A percentile compares a stretch with the other conserved stretches of the same genome.
Conservation (phyloP, 306 rosid species). For the Amphicarpaea edgeworthii region DNA sequence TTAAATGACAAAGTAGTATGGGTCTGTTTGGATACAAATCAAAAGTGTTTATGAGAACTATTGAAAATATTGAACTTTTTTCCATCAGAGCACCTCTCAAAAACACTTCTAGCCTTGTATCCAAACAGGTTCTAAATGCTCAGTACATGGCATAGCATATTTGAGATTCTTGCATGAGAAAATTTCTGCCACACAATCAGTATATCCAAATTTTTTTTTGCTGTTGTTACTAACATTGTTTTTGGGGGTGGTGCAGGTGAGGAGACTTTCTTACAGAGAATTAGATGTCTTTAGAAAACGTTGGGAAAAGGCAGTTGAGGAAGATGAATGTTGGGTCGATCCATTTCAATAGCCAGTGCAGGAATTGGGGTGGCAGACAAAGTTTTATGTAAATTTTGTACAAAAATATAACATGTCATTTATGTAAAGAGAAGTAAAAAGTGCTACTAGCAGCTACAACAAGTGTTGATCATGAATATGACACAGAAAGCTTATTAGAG, state of each 20-base stretch:
- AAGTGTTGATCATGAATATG: neutral
- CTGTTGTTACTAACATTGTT: conserved; percentile 10
- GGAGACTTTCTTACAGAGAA: conserved; percentile 55
- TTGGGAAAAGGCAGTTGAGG: conserved; percentile 54
- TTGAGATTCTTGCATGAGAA: conserved; percentile 11
- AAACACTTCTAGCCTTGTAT: too few species aligned
- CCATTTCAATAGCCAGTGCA: conserved; percentile 43
- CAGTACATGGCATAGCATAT: neutral
- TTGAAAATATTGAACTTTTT: too few species aligned
- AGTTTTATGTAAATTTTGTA: conserved; percentile 34
- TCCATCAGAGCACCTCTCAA: too few species aligned
- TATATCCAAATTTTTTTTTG: conserved; percentile 6
- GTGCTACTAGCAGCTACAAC: conserved; percentile 1
- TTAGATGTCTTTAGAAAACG: conserved; percentile 54
- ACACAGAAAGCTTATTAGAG: conserved; percentile 8
- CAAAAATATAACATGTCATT: conserved; percentile 13
- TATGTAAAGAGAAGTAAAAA: conserved; percentile 36
- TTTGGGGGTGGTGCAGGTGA: conserved; percentile 48
- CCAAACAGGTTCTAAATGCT: too few species aligned
- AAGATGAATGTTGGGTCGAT: conserved; percentile 61
- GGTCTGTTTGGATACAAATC: too few species aligned
- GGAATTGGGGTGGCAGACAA: neutral
- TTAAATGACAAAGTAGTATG: too few species aligned
- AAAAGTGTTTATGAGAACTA: too few species aligned
- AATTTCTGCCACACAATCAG: conserved; percentile 1